Base-by-base conservation (phyloP, 257 asterid genomes). In the Nicotiana otophora region DNA sequence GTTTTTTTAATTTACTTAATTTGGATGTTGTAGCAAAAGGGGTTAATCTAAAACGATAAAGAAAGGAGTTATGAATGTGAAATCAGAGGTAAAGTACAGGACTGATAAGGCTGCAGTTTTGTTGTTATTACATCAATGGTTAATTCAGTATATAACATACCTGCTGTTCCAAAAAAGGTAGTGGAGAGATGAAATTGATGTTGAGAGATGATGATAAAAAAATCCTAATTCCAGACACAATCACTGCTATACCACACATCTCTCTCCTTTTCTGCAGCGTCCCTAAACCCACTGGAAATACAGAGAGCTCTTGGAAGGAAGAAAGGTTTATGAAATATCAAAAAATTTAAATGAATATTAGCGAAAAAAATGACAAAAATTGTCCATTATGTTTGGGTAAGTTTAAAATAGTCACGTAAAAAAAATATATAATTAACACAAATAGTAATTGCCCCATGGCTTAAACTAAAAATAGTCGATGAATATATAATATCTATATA, bases 241-340 rank as follows among this genome's bases (percentile, higher is more conserved):
- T 80, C 80, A 96, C 84, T 10, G 98, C 96, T 72, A 94, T 96
- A 26, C 99, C 99, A 84, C 99, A 94, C 99, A 96, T 96, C 81
- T 81, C 85, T 86, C 30, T n/a, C 83, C 74, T 72, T 74, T 30
- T 85, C 64, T 67, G 66, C n/a, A 68, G 61, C 54, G 57, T 79
- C 39, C 48, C 39, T 53, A 81, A 88, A 82, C 89, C 90, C 48
- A 66, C 11, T 57, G 5, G 9, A 28, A 20, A 61, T 57, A 19
- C 11, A 23, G 70, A 12, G 70, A 64, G 10, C 5, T 17, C 42
- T 7, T 11, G 1, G 4, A 4, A 30, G 5, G 26, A 51, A 51
- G n/a, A 15, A 75, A 28, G 46, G 46, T 75, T 75, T 26, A 51
- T 74, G 62, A 74, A 74, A 14, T 48, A 75, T 51, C 58, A 72